Base-by-base conservation (phyloP, 1,284 basidiomycete genomes). In the Leccinum pseudoinsigne region DNA sequence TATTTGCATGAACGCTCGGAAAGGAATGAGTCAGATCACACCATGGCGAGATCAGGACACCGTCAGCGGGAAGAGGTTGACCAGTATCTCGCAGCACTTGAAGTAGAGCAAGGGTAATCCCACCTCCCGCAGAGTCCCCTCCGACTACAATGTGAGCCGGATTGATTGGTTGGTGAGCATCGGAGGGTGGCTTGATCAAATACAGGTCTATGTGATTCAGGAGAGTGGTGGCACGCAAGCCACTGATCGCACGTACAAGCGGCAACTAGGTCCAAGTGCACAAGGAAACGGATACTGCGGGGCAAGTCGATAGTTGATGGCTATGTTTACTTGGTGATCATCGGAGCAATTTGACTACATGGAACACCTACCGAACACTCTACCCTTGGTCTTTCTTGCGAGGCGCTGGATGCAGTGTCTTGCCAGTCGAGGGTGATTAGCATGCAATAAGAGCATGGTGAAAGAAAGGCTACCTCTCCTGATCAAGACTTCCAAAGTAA, bases 231-330 rank as follows among this genome's bases (percentile, higher is more conserved):
- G 50, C 2, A 42, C 38, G 51, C 53, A 53, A 36, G 31, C 10
- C 2, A 2, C 21, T 16, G 36, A 26, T 42, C 18, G 38, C 11
- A 74, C 84, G 65, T 70, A 89, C 91, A 98, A 5, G 94, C 89
- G 1, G 95, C 92, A 10, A 97, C 72, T 56, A 88, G 80, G 75
- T 97, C 95, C 72, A 14, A 98, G 78, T 0, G 92, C 94, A 69
- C 97, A 98, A 0, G 97, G 97, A 77, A 98, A 99, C 0, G 97
- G 97, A 68, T 96, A 97, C 77, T 97, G 95, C 0, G 95, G 95
- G 11, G 95, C 88, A 50, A 95, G 86, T 50, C 95, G 85, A 74
- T 97, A 97, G 71, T 95, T 94, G 66, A 97, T 86, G 47, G 94
- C 94, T 88, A 76, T 66, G 45, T 54, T 36, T 57, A 21, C 2